phyloP scores from a whole-genome alignment of 1,139 yeast genomes.

The Kazachstania sp. region DNA sequence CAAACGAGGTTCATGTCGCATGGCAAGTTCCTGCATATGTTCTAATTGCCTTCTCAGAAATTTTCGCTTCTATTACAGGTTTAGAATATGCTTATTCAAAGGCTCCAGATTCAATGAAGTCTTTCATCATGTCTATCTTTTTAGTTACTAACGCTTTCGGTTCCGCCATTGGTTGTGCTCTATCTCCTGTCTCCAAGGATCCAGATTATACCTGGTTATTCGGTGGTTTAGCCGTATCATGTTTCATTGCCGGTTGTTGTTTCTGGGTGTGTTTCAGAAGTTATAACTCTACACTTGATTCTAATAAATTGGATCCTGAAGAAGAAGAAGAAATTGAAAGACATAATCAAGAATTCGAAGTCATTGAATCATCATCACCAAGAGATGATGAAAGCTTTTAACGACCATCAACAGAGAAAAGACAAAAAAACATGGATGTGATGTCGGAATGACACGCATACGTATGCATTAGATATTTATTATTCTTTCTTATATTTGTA shows the following conservation, averaged over 20 bases:
- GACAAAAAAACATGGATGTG: neutral
- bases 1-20: slow-evolving; percentile 28
- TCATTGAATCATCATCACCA: slow-evolving; percentile 2
- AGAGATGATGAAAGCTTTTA: slow-evolving; percentile 1
- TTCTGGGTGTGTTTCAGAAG: slow-evolving; percentile 57
- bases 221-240: slow-evolving; percentile 51
- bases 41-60: slow-evolving; percentile 57
- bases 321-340: slow-evolving; percentile 11
- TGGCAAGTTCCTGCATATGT: slow-evolving; percentile 46
- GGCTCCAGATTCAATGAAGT: slow-evolving; percentile 60
- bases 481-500: neutral
- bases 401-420: too few relatives aligned
- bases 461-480: neutral
- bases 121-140: slow-evolving; percentile 60
- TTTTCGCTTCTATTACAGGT: slow-evolving; percentile 60
- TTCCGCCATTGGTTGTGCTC: slow-evolving; percentile 64
- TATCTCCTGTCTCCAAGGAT: slow-evolving; percentile 55
- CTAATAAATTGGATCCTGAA: slow-evolving; percentile 9
- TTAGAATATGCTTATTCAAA: slow-evolving; percentile 65
- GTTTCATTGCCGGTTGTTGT: slow-evolving; percentile 49
- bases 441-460: neutral
- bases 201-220: slow-evolving; percentile 66
- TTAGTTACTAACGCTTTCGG: slow-evolving; percentile 57
- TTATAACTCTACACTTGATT: slow-evolving; percentile 47
- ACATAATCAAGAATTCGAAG: slow-evolving; percentile 5